Base-by-base conservation (phyloP, 1,139 yeast genomes). In the Wickerhamomyces sp. region DNA sequence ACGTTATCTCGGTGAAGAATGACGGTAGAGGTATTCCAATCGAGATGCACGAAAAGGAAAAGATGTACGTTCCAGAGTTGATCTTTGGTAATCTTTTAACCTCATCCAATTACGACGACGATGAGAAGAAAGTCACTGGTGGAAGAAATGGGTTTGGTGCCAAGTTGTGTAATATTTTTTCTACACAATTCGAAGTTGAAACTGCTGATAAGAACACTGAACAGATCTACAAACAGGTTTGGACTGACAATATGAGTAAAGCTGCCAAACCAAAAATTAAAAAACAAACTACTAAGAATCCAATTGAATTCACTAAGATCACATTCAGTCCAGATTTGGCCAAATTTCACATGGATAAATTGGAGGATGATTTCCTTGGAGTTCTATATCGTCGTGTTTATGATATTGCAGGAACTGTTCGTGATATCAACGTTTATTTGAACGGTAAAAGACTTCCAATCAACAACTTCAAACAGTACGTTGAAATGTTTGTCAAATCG, bases 111-210 rank as follows among this genome's bases (percentile, higher is more conserved):
- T 93, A 93, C 59, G 96, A 93, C 57, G 98, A 93, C 57, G 78
- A 91, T 46, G 84, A 91, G 54, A 86, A 85, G 63, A 93, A 93
- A 59, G 97, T 93, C 19, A 87, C 96, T 2, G 99, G 98, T 66
- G 99, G 99, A 61, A 78, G 99, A 68, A 93, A 93, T 57, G 98
- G 98, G 46, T 93, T 78, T 57, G 99, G 99, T 61, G 98, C 99
- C 32, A 93, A 93, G 58, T 67, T 93, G 59, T 86, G 94, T 72
- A 84, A 93, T 62, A 85, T 93, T 49, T 87, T 87, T 56, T 88
- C 96, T 16, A 84, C 89, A 3, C 84, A 85, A 52, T 93, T 93
- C 55, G 73, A 69, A 14, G 72, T 93, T 26, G 96, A 89, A 57
- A 93, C 99, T 6, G 94, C 95, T 9, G 96, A 91, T 57, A 72